Evolutionary conservation across 345 rosid genomes (phyloP).

Genomic region (Gossypium ekmanianum): DNA sequence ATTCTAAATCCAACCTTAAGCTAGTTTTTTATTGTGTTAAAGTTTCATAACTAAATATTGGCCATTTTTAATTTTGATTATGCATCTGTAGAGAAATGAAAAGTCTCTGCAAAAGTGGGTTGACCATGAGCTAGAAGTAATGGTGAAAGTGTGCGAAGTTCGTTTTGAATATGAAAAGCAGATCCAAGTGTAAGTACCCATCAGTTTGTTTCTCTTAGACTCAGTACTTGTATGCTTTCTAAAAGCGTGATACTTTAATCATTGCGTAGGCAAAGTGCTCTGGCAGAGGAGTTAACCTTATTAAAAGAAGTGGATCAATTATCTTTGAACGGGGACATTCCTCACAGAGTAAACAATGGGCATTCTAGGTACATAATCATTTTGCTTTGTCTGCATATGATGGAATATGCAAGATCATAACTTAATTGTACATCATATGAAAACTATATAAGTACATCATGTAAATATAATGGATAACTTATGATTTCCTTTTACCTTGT

Average conservation of each 20-base stretch:
- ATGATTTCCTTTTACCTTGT: slow-evolving; percentile 25
- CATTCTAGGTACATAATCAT: slow-evolving; percentile 44
- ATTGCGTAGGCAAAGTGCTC: slow-evolving; percentile 45
- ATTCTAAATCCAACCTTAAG: neutral
- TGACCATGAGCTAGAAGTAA: slow-evolving; percentile 76
- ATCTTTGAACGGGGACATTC: slow-evolving; percentile 44
- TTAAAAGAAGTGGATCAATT: slow-evolving; percentile 53
- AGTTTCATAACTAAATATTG: neutral
- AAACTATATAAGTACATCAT: slow-evolving; percentile 10
- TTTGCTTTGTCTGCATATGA: neutral
- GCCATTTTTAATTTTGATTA: slow-evolving; percentile 6
- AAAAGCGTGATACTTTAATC: slow-evolving; percentile 1
- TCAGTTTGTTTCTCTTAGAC: slow-evolving; percentile 17
- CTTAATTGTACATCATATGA: neutral
- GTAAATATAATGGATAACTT: slow-evolving; percentile 1
- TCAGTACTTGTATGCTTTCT: slow-evolving; percentile 12
- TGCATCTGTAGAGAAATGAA: slow-evolving; percentile 46
- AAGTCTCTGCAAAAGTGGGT: slow-evolving; percentile 63
- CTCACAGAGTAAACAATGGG: slow-evolving; percentile 46
- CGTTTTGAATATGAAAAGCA: slow-evolving; percentile 66
- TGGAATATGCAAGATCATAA: slow-evolving; percentile 1
- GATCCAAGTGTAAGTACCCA: slow-evolving; percentile 61
- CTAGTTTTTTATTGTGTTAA: neutral
- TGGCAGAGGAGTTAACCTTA: slow-evolving; percentile 60
- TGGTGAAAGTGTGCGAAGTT: slow-evolving; percentile 69